Base-by-base conservation (phyloP, 805 yeast species). In the Schwanniomyces yamadae region DNA sequence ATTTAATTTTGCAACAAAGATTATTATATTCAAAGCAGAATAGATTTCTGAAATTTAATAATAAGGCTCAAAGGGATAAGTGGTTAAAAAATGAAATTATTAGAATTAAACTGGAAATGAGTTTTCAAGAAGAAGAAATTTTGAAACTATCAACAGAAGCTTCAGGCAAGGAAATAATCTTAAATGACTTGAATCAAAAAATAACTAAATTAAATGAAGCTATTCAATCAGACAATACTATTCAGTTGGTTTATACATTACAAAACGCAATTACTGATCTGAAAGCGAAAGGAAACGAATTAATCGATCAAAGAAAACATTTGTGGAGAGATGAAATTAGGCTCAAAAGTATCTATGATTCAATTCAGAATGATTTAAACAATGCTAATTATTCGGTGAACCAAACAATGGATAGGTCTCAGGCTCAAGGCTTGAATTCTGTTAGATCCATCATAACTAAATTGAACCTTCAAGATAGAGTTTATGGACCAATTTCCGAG, bases 401-500 rank as follows among this genome's bases (percentile, higher is more conserved):
- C 29, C 85, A 80, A 45, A 82, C 90, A 0, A 84, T 87, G 86
- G 87, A 80, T 54, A 70, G 90, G 40, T 69, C 78, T 5, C 77
- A 81, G 44, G 75, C 82, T 2, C 60, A 69, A 29, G 97, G 97
- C 9, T 62, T 91, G 11, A 73, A 72, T 13, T 77, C 85, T 3
- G 85, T 90, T 1, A 75, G 73, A 31, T 63, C 74, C n/a, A 81
- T 89, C 20, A 69, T 84, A 0, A 61, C 68, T 22, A 71, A 73
- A 36, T 61, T 89, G 30, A 79, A 78, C 6, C 57, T 91, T 23
- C 60, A 61, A 1, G 74, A 80, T 13, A 50, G 54, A 3, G 95
- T 88, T 7, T 80, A 76, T 59, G 99, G 99, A 0, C 82, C 95
- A 0, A 59, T 93, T 12, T 93, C 95, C 25, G 95, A 89, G 44